A percentile compares a stretch with the other conserved stretches of the same genome.
phyloP scores from a whole-genome alignment of 352 stramenopile genomes.

The Globisporangium recalcitrans region DNA sequence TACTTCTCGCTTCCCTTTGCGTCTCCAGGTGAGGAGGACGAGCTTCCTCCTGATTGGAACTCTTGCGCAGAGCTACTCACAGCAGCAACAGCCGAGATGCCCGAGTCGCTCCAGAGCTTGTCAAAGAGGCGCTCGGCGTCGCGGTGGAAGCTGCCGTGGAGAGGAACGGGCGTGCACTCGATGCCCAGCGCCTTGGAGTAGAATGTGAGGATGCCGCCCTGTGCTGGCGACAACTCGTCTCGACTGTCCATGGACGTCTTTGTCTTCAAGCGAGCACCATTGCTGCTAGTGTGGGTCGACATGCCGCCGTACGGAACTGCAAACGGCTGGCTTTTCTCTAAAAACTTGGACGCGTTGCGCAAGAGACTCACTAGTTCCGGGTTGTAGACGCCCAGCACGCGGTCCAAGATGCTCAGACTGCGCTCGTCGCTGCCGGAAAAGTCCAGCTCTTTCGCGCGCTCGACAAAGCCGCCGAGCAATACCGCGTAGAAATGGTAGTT shows the following conservation, averaged over 20 bases:
- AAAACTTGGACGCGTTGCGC: slow-evolving; percentile 43
- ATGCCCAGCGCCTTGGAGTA: slow-evolving; percentile 78
- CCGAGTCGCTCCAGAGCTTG: slow-evolving; percentile 63
- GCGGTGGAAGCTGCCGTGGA: slow-evolving; percentile 72
- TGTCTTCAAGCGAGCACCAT: slow-evolving; percentile 6
- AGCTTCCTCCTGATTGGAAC: not conserved
- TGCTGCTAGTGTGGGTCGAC: slow-evolving; percentile 8
- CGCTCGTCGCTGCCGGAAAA: slow-evolving; percentile 63
- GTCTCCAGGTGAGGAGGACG: slow-evolving; percentile 24
- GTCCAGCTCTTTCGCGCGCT: slow-evolving; percentile 80
- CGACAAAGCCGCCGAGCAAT: slow-evolving; percentile 71
- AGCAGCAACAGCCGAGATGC: slow-evolving; percentile 21
- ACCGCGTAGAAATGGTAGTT: slow-evolving; percentile 89
- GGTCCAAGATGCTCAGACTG: slow-evolving; percentile 56
- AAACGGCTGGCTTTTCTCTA: slow-evolving; percentile 71
- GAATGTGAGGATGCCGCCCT: slow-evolving; percentile 71
- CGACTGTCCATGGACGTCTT: slow-evolving; percentile 19
- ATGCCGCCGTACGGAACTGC: slow-evolving; percentile 38
- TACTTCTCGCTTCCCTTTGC: slow-evolving; percentile 21
- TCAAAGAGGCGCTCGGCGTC: slow-evolving; percentile 83
- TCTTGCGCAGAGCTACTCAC: slow-evolving; percentile 3
- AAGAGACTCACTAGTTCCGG: slow-evolving; percentile 61
- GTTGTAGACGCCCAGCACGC: slow-evolving; percentile 68
- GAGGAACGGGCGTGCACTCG: slow-evolving; percentile 55
- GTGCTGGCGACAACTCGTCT: slow-evolving; percentile 48